Evolutionary conservation across 805 yeast species (phyloP).

Genomic region (Huiozyma naganishii): DNA sequence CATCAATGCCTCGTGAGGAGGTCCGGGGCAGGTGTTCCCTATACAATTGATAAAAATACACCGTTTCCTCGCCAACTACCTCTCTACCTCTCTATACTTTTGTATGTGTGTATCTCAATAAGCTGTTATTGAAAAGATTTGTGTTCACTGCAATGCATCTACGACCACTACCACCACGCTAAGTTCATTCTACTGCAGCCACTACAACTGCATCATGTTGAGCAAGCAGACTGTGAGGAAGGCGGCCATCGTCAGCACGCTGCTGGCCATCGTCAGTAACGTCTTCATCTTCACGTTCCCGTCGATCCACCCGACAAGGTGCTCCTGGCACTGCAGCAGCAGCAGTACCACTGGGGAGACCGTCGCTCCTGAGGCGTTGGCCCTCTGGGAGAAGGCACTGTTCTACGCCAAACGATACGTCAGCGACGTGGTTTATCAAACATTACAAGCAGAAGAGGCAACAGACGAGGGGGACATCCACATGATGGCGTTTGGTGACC

Average conservation of each 20-base stretch:
- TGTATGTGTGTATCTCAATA: no score
- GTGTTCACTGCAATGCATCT: no score
- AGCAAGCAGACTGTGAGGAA: neutral
- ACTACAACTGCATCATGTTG: no score
- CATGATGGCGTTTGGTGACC: conserved; percentile 85
- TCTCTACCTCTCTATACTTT: no score
- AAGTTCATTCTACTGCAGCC: no score
- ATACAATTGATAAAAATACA: no score
- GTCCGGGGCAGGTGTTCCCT: no score
- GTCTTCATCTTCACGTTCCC: conserved; percentile 69
- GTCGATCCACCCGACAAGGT: conserved; percentile 39
- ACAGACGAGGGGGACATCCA: conserved; percentile 36
- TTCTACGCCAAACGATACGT: conserved; percentile 23
- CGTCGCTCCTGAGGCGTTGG: neutral
- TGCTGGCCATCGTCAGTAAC: conserved; percentile 40
- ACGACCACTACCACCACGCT: no score
- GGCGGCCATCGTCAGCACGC: conserved; percentile 10
- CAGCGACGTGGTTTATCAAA: conserved; percentile 21
- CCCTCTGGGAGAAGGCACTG: conserved; percentile 9
- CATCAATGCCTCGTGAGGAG: no score
- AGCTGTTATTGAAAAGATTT: no score
- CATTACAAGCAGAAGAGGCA: conserved; percentile 9
- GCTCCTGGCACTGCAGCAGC: conserved; percentile 45
- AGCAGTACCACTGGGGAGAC: conserved; percentile 4
- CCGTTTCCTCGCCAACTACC: no score